Evolutionary conservation across 495 filamentous ascomycete species (phyloP), one percentile per base, ranked within the genome.

Genomic region (Halenospora varia): DNA sequence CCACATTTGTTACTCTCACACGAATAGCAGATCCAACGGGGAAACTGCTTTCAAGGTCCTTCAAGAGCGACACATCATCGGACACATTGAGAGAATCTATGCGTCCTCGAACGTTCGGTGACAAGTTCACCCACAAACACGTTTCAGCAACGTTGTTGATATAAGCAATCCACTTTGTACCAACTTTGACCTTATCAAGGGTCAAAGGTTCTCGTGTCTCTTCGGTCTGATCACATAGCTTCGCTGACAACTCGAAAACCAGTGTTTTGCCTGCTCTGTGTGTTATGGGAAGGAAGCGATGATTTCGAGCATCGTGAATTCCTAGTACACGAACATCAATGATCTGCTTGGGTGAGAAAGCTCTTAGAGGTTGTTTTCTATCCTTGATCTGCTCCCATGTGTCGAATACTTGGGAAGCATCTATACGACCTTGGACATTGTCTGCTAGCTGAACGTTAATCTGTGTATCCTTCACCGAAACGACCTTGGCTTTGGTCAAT

Each of bases 361-460:
- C 75, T 55, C 78, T 76, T 41, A 97, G 72, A 1, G 94, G 94
- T 47, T 82, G 73, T 68, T 92, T 96, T 39, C 82, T 83, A 57
- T 96, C 85, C 53, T 83, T 77, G 66, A 98, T 90, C 26, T 90
- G 85, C 25, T 94, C 88, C 85, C 87, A 96, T 2, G 77, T 77
- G 67, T 97, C 89, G 66, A 92, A 98, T 29, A 92, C 66, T 64
- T 96, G 90, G 10, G 93, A 94, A 0, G 93, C 80, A 66, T 96
- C 91, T 47, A 98, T 84, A 19, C 94, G 88, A 19, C 93, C 94
- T 68, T 93, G 89, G 35, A 97, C 77, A 64, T 91, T 92, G 65
- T 96, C 90, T 42, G 90, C 90, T 55, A 97, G 78, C 57, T 87
- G 82, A 18, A 97, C 90, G 62, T 97, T 96, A 51, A 98, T 73